Evolutionary conservation across 2,329 filamentous ascomycete genomes (phyloP), one percentile per base, ranked within the genome.

Genomic region (Hansfordia pulvinata): DNA sequence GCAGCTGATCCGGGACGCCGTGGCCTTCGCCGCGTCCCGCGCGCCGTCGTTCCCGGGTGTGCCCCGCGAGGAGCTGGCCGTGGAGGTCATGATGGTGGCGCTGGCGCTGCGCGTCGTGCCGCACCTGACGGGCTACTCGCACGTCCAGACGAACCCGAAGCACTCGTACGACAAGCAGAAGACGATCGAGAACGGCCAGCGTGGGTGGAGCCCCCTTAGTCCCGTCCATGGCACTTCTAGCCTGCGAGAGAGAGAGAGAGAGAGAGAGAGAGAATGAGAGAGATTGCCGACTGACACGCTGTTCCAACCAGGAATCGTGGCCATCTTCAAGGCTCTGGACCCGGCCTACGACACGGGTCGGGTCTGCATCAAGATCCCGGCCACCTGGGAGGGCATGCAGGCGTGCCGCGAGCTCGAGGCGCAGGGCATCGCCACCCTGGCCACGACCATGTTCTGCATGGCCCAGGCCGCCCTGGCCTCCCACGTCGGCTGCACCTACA

Each of bases 281-380:
- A n/a, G n/a, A n/a, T n/a, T n/a, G n/a, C n/a, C n/a, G n/a, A n/a
- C n/a, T n/a, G n/a, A n/a, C n/a, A n/a, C n/a, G n/a, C n/a, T n/a
- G n/a, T n/a, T n/a, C n/a, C n/a, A n/a, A n/a, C n/a, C 22, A 72
- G 66, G 68, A 28, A 61, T 73, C 19, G 43, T 64, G 11, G 46
- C 53, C 5, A 50, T 67, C 17, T 64, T 64, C 40, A 47, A 50
- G 24, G 42, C 51, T 24, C 35, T 69, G 9, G 52, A 55, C 3
- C 54, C 58, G 0, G 34, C 35, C 2, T 56, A 68, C 27, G 55
- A 66, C 29, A 35, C 46, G 3, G 52, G 53, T 7, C 54, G 69
- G 17, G 50, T 76, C 15, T 75, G 65, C 34, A 70, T 76, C 49
- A 77, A 77, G 40, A 64, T 78, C 20, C 67, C 70, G 0, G 56